Evolutionary conservation across 306 rosid species (phyloP).

Genomic region (Quercus ilex): DNA sequence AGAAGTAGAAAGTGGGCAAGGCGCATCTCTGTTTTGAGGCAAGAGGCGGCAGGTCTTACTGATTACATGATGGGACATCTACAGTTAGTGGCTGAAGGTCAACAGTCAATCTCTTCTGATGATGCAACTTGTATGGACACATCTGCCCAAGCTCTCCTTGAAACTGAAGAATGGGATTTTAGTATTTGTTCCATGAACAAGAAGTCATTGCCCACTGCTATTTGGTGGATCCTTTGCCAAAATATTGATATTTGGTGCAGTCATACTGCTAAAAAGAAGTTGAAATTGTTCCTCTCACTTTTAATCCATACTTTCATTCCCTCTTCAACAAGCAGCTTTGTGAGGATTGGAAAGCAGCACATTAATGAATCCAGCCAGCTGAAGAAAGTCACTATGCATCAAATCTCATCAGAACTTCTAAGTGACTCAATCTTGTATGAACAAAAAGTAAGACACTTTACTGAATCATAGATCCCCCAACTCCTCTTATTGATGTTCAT

Average conservation of each 20-base stretch:
- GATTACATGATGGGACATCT: conserved; percentile 66
- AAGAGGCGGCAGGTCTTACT: conserved; percentile 75
- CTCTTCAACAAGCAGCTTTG: conserved; percentile 33
- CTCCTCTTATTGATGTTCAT: not conserved
- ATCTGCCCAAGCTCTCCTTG: conserved; percentile 29
- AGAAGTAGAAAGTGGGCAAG: conserved; percentile 27
- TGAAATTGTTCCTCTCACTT: conserved; percentile 58
- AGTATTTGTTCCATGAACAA: conserved; percentile 42
- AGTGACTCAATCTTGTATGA: conserved; percentile 61
- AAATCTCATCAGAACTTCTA: conserved; percentile 67
- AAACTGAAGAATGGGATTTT: conserved; percentile 54
- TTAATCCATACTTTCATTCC: conserved; percentile 53
- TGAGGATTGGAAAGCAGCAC: conserved; percentile 24
- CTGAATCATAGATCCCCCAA: not conserved
- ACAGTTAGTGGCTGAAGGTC: conserved; percentile 40
- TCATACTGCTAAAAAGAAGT: conserved; percentile 68
- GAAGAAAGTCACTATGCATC: conserved; percentile 48
- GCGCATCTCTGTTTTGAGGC: conserved; percentile 43
- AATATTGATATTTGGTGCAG: conserved; percentile 75
- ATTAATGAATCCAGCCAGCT: conserved; percentile 29
- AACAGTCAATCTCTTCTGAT: conserved; percentile 34
- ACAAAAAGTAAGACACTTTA: conserved; percentile 57
- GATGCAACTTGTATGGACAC: conserved; percentile 27
- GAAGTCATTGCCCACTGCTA: conserved; percentile 60
- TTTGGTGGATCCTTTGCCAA: conserved; percentile 83